Conservation (phyloP, 129 eudicot genomes). For the Lactuca sativa region DNA sequence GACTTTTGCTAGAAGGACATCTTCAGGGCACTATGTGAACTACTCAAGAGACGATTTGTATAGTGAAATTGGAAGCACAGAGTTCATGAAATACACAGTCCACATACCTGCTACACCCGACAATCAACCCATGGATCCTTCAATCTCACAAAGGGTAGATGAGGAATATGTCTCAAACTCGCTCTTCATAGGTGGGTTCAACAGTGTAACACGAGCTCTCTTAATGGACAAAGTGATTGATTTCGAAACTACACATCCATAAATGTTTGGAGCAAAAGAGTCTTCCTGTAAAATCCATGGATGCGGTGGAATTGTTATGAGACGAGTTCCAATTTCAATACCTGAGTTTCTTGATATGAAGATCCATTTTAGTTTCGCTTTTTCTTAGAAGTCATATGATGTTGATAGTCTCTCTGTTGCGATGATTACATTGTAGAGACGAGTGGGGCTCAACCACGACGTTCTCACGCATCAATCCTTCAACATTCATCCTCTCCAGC, state of each 20-base stretch:
- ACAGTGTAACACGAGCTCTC: slow-evolving; percentile 62
- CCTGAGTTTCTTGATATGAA: no score
- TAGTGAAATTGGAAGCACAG: slow-evolving; percentile 41
- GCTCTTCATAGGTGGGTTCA: slow-evolving; percentile 61
- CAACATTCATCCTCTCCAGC: no score
- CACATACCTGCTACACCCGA: slow-evolving; percentile 39
- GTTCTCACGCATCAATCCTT: no score
- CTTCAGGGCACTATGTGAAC: slow-evolving; percentile 37
- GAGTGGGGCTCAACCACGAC: no score
- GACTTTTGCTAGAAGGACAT: slow-evolving; percentile 50
- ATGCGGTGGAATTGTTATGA: slow-evolving; percentile 64
- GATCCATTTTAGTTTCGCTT: no score
- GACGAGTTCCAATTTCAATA: not conserved
- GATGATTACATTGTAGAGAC: no score
- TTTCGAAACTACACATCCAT: slow-evolving; percentile 52
- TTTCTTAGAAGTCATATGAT: no score
- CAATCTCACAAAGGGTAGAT: slow-evolving; percentile 50
- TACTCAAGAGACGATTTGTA: slow-evolving; percentile 56
- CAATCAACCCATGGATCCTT: slow-evolving; percentile 28
- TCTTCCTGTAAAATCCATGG: slow-evolving; percentile 51
- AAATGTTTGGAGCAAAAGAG: slow-evolving; percentile 71
- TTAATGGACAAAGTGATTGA: slow-evolving; percentile 68
- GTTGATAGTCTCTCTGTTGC: no score
- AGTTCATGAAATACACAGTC: slow-evolving; percentile 40
- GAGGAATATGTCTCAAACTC: slow-evolving; percentile 61